phyloP scores from a whole-genome alignment of 2,329 filamentous ascomycete genomes.

The Penicillium sp. region DNA sequence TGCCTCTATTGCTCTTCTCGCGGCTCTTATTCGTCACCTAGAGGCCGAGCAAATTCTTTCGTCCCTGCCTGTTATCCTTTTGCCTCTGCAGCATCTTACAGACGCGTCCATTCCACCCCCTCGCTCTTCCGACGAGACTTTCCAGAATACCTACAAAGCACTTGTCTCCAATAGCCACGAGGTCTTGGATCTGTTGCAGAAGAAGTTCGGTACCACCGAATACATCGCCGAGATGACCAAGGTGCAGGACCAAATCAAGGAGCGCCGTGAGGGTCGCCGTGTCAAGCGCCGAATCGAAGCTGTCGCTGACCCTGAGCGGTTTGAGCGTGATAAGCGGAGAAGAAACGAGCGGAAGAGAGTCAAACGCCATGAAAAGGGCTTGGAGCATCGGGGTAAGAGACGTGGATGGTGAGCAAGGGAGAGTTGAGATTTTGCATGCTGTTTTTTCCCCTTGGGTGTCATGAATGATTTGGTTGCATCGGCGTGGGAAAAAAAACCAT shows the following conservation, averaged over 20 bases:
- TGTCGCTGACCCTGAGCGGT: constrained; percentile 72
- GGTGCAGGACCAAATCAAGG: constrained; percentile 67
- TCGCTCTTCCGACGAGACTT: constrained; percentile 63
- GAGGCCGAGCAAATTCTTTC: constrained; percentile 52
- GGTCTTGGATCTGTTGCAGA: constrained; percentile 74
- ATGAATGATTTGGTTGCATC: constrained; percentile 14
- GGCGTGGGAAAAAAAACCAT: constrained; percentile 18
- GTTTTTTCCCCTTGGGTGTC: constrained; percentile 4
- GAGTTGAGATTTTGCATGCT: constrained; percentile 4
- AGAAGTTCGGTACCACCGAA: constrained; percentile 71
- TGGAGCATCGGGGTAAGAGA: constrained; percentile 65
- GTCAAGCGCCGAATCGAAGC: constrained; percentile 87
- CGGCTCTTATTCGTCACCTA: constrained; percentile 60
- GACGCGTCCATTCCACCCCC: constrained; percentile 69
- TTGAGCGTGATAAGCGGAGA: constrained; percentile 71
- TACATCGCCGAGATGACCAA: constrained; percentile 70
- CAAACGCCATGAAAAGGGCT: constrained; percentile 70
- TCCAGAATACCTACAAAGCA: constrained; percentile 62
- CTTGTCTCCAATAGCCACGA: constrained; percentile 69
- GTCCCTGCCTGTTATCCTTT: constrained; percentile 59
- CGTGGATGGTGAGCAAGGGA: constrained; percentile 57
- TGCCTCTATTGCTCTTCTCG: constrained; percentile 67
- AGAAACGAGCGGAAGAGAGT: constrained; percentile 80
- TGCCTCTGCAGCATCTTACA: constrained; percentile 74
- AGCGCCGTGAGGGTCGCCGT: constrained; percentile 65